A percentile compares a stretch with the other conserved stretches of the same genome.
Conservation (phyloP, 805 yeast species). For the Candida tibetensis region DNA sequence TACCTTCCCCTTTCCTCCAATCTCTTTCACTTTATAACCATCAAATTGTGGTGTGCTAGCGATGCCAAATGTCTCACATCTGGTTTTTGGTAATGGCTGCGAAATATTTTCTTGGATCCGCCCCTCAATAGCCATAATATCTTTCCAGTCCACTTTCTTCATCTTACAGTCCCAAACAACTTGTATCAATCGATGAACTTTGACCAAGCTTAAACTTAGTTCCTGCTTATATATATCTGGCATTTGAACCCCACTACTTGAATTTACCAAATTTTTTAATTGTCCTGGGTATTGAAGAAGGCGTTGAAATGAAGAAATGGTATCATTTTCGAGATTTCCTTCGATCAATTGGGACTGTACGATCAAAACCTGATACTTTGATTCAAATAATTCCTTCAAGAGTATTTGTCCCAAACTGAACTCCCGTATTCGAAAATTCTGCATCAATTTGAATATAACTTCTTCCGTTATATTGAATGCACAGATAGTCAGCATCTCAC, state of each 20-base stretch:
- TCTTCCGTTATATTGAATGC: too few species aligned
- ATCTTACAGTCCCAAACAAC: background rate
- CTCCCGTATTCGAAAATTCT: too few species aligned
- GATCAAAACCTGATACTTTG: too few species aligned
- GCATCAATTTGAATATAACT: too few species aligned
- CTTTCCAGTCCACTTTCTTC: background rate
- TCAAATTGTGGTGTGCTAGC: background rate
- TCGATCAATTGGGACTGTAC: too few species aligned
- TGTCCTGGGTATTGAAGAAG: background rate
- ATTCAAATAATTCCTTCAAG: too few species aligned
- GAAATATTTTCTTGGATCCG: background rate
- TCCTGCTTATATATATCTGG: background rate
- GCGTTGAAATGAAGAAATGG: too few species aligned
- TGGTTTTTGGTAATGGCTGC: background rate
- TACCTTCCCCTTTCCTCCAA: too few species aligned
- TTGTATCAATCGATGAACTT: background rate
- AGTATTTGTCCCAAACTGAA: too few species aligned
- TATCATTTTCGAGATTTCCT: too few species aligned
- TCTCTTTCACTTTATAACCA: too few species aligned
- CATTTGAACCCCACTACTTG: background rate
- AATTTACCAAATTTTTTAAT: background rate
- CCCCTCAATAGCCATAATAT: background rate
- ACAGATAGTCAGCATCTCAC: too few species aligned
- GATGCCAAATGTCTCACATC: background rate
- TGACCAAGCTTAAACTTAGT: background rate